Evolutionary conservation across 2,329 filamentous ascomycete species (phyloP), one percentile per base, ranked within the genome.

Genomic region (Endothia cerciana): DNA sequence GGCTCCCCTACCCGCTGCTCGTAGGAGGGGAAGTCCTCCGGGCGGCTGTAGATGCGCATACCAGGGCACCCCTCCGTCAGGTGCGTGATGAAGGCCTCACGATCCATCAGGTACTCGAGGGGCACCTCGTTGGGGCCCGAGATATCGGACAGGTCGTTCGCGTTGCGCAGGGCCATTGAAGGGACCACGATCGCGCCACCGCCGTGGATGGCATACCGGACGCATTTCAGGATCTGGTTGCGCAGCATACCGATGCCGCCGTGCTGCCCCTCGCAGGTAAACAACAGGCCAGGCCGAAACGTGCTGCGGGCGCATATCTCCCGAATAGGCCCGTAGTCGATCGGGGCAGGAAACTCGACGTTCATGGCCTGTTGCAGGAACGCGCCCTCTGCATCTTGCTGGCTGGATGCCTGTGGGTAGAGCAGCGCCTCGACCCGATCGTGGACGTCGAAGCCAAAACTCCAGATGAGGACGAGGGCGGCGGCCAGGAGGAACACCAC

Each of bases 191-290:
- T 49, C 0, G 74, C 73, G 43, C 70, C 78, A 7, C 78, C 78
- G 36, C 72, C 77, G 57, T 73, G 71, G 53, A 80, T 79, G 4
- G 78, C 75, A 61, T 78, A 80, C 22, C 78, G 74, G 5, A 80
- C 73, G 69, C 78, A 80, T 59, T 78, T 79, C 3, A 80, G 69
- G 25, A 80, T 78, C 68, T 78, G 77, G 64, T 79, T 78, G 36
- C 78, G 73, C 45, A 80, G 70, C 74, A 79, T 78, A 47, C 75
- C 77, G 57, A 80, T 73, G 33, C 77, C 77, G 43, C 78, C 78
- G 40, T 75, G 74, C 62, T 77, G 77, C 6, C 74, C 77, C 58
- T 79, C 77, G 70, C 78, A 80, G 38, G 71, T 78, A 62, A 80
- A 80, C 1, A 80, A 65, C 13, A 80, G 65, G 30, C 74, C 76